These are phyloP conservation scores for Geotrichum carabidarum DNA, from an alignment of 1,139 yeast genomes.

Conservation along the genomic window DNA sequence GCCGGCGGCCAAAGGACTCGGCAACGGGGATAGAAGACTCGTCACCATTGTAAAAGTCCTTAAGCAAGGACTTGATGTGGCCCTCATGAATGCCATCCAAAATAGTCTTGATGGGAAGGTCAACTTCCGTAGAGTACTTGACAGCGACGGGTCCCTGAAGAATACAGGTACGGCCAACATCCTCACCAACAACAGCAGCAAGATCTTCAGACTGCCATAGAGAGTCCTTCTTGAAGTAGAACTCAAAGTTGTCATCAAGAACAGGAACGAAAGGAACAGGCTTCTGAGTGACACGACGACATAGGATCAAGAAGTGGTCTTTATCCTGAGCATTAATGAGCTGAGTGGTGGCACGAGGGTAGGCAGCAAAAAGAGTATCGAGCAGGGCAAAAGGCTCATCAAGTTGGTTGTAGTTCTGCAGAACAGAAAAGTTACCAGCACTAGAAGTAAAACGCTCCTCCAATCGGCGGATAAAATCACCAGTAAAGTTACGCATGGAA, in stretches of 20 bases:
- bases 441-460: constrained; percentile 87
- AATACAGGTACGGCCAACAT: constrained; percentile 96
- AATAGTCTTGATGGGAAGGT: constrained; percentile 89
- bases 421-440: constrained; percentile 49
- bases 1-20: constrained; percentile 79
- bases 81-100: constrained; percentile 87
- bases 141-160: constrained; percentile 99
- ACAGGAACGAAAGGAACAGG: constrained; percentile 98
- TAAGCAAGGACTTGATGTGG: constrained; percentile 65
- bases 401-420: constrained; percentile 69
- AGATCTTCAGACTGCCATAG: constrained; percentile 98
- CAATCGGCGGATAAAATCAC: constrained; percentile 82
- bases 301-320: constrained; percentile 82
- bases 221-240: constrained; percentile 96
- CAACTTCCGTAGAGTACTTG: constrained; percentile 75
- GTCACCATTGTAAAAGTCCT: constrained; percentile 68
- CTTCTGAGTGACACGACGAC: constrained; percentile 81
- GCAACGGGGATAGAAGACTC: constrained; percentile 71
- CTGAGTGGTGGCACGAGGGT: constrained; percentile 72
- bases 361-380: constrained; percentile 56
- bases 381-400: constrained; percentile 60
- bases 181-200: constrained; percentile 92
- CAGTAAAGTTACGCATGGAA: constrained; percentile 80
- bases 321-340: constrained; percentile 91
- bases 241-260: constrained; percentile 88